Evolutionary conservation across 495 filamentous ascomycete species (phyloP), one percentile per base, ranked within the genome.

Genomic region (Aspergillus kassunensis): DNA sequence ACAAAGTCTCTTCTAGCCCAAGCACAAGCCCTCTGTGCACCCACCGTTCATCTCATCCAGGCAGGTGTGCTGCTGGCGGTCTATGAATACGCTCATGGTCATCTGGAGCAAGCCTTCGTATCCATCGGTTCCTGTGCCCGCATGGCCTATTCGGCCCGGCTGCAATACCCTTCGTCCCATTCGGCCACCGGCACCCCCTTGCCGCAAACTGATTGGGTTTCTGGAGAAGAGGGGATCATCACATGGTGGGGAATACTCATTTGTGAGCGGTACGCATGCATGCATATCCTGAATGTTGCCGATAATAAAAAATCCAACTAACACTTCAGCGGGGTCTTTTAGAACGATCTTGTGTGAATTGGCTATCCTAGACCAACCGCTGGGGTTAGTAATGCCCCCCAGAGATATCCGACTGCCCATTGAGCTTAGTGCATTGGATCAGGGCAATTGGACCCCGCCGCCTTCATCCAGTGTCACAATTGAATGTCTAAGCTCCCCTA

Each of bases 191-290:
- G 13, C 41, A 20, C 24, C 24, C 9, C 13, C 11, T 16, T 8
- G 20, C 41, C 24, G 41, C 24, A 30, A 11, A 30, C 13, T 5
- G 18, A 8, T 20, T 29, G 15, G n/a, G 18, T 30, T 16, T 4
- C 25, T 12, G 51, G 15, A 9, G 29, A 53, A 50, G 62, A 67
- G 29, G 57, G 57, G 11, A 53, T 49, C 12, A 67, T 66, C 47
- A 64, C 64, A 12, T 67, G 62, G 56, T 67, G 66, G 64, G 62
- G 51, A 42, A 47, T 69, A n/a, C 46, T 59, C 8, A 65, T 66
- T 10, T 61, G 50, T 19, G 65, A 68, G 41, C 41, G 63, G 65
- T 68, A 27, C 24, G 24, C 24, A 9, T 27, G 24, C 9, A 4
- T 9, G 4, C 24, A 4, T 27, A 4, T 9, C 24, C 24, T 27